A percentile compares a stretch with the other conserved stretches of the same genome.
These are phyloP conservation scores for Plantago major DNA, from an alignment of 257 asterid species.

Conservation along the genomic window DNA sequence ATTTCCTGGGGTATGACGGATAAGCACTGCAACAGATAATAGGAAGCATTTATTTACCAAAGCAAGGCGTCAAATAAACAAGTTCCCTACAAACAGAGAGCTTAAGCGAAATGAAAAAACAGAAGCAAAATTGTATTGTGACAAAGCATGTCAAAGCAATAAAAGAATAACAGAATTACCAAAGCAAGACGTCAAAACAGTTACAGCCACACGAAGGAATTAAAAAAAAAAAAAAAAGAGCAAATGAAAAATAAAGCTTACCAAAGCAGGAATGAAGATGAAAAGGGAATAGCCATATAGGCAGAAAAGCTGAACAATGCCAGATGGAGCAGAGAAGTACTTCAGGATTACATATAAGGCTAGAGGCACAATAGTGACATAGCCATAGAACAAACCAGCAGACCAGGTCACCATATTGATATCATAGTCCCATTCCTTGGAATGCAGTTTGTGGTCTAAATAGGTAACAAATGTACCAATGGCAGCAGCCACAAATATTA, in stretches of 20 bases:
- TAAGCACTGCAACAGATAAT: slow-evolving; percentile 63
- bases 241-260: slow-evolving; percentile 32
- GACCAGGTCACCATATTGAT: slow-evolving; percentile 91
- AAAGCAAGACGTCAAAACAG: not conserved
- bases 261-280: slow-evolving; percentile 96
- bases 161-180: too few relatives aligned
- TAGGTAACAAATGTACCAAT: slow-evolving; percentile 94
- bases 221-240: not conserved
- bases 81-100: too few relatives aligned
- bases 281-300: slow-evolving; percentile 94
- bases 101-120: not conserved
- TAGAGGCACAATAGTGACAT: slow-evolving; percentile 75
- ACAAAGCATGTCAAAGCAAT: slow-evolving; percentile 1
- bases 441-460: slow-evolving; percentile 76
- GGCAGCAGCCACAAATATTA: slow-evolving; percentile 94
- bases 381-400: slow-evolving; percentile 93
- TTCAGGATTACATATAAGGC: slow-evolving; percentile 76
- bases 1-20: slow-evolving; percentile 78
- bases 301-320: slow-evolving; percentile 82
- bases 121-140: not conserved
- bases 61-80: too few relatives aligned
- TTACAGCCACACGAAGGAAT: not conserved
- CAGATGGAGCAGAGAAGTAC: slow-evolving; percentile 95
- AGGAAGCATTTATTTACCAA: not conserved
- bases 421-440: slow-evolving; percentile 84